Conservation (phyloP, 2,329 filamentous ascomycete genomes). For the Aureobasidium vineae region DNA sequence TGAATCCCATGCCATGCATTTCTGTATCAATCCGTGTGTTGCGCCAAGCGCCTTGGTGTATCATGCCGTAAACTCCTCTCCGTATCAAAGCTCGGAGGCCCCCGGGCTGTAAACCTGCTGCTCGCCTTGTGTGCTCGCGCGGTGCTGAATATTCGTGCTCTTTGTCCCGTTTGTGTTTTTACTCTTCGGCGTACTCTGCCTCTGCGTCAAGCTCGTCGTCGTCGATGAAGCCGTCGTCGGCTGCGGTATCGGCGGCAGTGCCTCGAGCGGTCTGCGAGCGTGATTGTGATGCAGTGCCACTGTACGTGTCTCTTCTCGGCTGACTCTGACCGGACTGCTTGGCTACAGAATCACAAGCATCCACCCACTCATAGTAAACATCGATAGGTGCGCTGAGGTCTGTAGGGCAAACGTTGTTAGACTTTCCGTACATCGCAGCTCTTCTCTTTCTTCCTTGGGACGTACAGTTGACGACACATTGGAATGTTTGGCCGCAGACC, state of each 20-base stretch:
- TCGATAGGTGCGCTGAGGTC: constrained; percentile 89
- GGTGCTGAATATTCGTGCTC: not conserved
- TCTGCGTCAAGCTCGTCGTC: constrained; percentile 40
- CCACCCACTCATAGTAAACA: constrained; percentile 97
- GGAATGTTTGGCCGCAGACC: constrained; percentile 89
- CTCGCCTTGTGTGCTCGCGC: not conserved
- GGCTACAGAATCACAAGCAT: constrained; percentile 77
- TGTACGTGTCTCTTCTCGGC: constrained; percentile 26
- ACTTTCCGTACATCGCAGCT: not conserved
- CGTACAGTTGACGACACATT: constrained; percentile 89
- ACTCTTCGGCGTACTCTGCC: constrained; percentile 38
- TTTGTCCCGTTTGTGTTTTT: constrained; percentile 1
- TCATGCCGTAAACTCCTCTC: constrained; percentile 23
- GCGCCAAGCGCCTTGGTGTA: constrained; percentile 20
- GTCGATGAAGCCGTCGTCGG: constrained; percentile 40
- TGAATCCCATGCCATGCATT: constrained; percentile 5
- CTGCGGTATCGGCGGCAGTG: constrained; percentile 34
- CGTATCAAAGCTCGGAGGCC: constrained; percentile 19
- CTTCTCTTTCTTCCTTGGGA: constrained; percentile 27
- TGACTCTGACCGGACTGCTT: constrained; percentile 54
- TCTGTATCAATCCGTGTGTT: constrained; percentile 8
- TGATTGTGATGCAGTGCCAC: constrained; percentile 25
- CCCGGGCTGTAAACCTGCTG: not conserved
- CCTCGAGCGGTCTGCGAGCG: constrained; percentile 25
- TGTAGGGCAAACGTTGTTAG: constrained; percentile 41